Conservation (phyloP, 768 basidiomycete genomes). For the Kwoniella heveanensis region DNA sequence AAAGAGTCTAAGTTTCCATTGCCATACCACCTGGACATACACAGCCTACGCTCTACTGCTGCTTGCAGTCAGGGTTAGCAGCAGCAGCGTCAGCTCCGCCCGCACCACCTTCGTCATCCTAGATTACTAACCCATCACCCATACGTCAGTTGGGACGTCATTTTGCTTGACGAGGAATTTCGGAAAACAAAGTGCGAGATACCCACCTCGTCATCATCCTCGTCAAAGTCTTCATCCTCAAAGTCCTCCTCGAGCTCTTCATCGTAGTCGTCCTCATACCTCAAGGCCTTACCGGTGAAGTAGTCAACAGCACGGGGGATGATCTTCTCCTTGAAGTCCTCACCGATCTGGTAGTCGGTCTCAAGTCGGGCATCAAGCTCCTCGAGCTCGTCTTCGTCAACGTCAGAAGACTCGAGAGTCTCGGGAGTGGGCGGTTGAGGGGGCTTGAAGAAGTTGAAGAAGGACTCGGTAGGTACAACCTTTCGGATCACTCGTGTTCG, state of each 20-base stretch:
- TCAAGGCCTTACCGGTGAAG: slow-evolving; percentile 94
- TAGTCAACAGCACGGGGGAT: slow-evolving; percentile 95
- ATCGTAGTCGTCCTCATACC: slow-evolving; percentile 63
- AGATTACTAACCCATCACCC: slow-evolving; percentile 7
- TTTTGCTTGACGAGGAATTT: neutral
- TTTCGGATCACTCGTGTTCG: slow-evolving; percentile 65
- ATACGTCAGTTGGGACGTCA: slow-evolving; percentile 20
- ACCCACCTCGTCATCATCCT: slow-evolving; percentile 57
- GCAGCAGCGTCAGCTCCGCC: slow-evolving; percentile 20
- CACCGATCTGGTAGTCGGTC: slow-evolving; percentile 96
- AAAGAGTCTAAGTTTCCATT: neutral
- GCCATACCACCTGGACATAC: neutral
- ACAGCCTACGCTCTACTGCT: slow-evolving; percentile 28
- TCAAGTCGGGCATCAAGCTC: slow-evolving; percentile 92
- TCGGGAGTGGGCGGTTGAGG: slow-evolving; percentile 72
- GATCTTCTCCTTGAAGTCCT: slow-evolving; percentile 97
- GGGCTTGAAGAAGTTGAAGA: slow-evolving; percentile 98
- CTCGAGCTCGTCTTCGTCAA: slow-evolving; percentile 77
- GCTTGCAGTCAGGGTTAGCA: slow-evolving; percentile 39
- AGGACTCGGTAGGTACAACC: slow-evolving; percentile 85
- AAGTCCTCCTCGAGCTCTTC: slow-evolving; percentile 47
- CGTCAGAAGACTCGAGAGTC: slow-evolving; percentile 68
- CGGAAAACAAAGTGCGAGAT: neutral
- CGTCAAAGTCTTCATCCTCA: slow-evolving; percentile 50
- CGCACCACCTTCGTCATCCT: slow-evolving; percentile 28